Evolutionary conservation across 1,284 basidiomycete species (phyloP), one percentile per base, ranked within the genome.

Genomic region (Lentinus polychrous): DNA sequence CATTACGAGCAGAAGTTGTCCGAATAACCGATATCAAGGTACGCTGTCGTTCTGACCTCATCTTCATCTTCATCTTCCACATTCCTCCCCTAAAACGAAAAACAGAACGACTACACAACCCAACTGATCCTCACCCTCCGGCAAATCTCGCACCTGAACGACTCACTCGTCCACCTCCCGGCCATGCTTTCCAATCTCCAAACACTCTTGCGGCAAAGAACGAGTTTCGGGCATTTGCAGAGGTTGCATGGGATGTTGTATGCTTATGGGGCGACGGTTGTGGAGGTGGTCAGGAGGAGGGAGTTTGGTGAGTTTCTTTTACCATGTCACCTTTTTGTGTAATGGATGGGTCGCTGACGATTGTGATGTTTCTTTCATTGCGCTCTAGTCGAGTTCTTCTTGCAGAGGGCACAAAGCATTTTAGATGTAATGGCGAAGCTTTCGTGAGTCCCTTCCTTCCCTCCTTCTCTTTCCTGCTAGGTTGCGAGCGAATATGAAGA

Each of bases 241-340:
- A 77, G 94, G 11, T 70, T 98, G 34, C 92, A 96, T 60, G 84
- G 80, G 49, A 90, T 98, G 79, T 68, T 95, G 0, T 94, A 92
- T 60, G 92, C 91, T 0, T 99, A 99, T 64, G 90, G 91, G 0
- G 89, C 92, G 1, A 93, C 94, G 0, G 77, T 97, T 1, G 77
- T 95, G 10, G 95, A 99, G 66, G 83, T 95, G 33, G 88, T 95
- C 0, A 74, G 94, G 48, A 72, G 95, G 47, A 88, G 89, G 53
- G 91, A 95, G 62, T 97, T 95, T 64, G 75, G 86, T 81, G 54
- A 68, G 76, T 64, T 48, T 34, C 18, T 45, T 32, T 35, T 40
- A 20, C 43, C 27, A 27, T 27, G 27, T 10, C 5, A 34, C 6
- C n/a, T 17, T n/a, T n/a, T n/a, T n/a, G n/a, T n/a, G n/a, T n/a